Evolutionary conservation across 2,329 filamentous ascomycete species (phyloP), one percentile per base, ranked within the genome.

Genomic region (Moelleriella libera): DNA sequence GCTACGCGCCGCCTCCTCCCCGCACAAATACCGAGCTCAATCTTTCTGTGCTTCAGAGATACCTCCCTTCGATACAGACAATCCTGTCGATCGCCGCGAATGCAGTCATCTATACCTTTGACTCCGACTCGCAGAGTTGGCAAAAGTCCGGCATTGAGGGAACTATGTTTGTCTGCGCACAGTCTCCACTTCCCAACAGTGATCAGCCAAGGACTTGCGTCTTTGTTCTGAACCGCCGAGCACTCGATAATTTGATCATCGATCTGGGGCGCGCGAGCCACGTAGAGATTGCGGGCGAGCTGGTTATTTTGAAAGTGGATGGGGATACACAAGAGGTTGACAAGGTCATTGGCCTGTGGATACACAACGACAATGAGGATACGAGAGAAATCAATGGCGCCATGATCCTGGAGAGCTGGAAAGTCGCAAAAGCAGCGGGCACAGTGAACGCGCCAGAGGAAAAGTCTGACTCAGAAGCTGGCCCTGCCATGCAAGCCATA

Each of bases 11-110:
- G 37, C 74, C 67, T 58, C 72, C 66, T 46, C 77, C 70, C 62
- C 82, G 85, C 53, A 82, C 83, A 52, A 92, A 89, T 63, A 85
- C 83, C 48, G 83, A 94, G 55, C 81, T 97, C 59, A 97, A 97
- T 69, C 74, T 94, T 54, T 74, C 79, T 45, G 90, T 96, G 40
- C 74, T 97, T 37, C 81, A 77, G 50, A 85, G 88, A 54, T 86
- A 95, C 67, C 78, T 87, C 49, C 85, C 88, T 32, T 75, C 78
- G 49, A 79, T 96, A 53, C 71, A 72, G 49, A 69, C 74, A 46
- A 88, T 96, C 59, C 72, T 88, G 53, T 83, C 84, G 52, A 83
- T 92, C 54, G 88, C 88, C 5, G 83, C 85, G 32, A 94, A 90
- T 58, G 85, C 85, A 30, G 86, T 92, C 37, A 76, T 96, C 54